Evolutionary conservation across 768 basidiomycete genomes (phyloP).

Genomic region (Hydnum rufescens): DNA sequence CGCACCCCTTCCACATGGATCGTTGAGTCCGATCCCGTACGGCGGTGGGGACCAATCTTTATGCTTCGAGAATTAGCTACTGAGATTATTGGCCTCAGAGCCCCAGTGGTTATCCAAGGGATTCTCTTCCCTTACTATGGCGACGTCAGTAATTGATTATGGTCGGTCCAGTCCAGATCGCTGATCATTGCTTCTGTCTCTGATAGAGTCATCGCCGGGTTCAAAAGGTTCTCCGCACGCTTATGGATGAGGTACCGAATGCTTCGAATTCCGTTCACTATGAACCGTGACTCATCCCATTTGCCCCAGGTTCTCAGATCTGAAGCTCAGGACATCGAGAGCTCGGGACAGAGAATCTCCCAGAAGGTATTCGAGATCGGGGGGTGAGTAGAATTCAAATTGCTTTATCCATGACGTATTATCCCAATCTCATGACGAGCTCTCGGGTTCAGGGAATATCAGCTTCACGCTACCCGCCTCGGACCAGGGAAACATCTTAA

Average conservation of each 20-base stretch:
- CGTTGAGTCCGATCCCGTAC: conserved; percentile 61
- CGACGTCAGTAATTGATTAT: conserved; percentile 26
- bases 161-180: neutral
- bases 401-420: neutral
- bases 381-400: conserved; percentile 17
- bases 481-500: conserved; percentile 80
- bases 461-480: conserved; percentile 74
- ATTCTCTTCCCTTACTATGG: conserved; percentile 62
- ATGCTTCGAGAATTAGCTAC: neutral
- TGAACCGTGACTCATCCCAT: neutral
- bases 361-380: conserved; percentile 74
- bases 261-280: neutral
- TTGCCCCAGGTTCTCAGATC: conserved; percentile 31
- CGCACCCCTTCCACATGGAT: conserved; percentile 34
- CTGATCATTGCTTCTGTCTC: conserved; percentile 8
- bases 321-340: conserved; percentile 64
- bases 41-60: conserved; percentile 14
- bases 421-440: neutral
- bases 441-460: conserved; percentile 27
- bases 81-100: conserved; percentile 24
- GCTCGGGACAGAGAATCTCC: conserved; percentile 67
- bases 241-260: conserved; percentile 46
- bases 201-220: conserved; percentile 46
- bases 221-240: conserved; percentile 54
- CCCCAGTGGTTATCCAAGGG: conserved; percentile 50